Evolutionary conservation across 768 basidiomycete species (phyloP), one percentile per base, ranked within the genome.

Genomic region (Suillus hirtellus): DNA sequence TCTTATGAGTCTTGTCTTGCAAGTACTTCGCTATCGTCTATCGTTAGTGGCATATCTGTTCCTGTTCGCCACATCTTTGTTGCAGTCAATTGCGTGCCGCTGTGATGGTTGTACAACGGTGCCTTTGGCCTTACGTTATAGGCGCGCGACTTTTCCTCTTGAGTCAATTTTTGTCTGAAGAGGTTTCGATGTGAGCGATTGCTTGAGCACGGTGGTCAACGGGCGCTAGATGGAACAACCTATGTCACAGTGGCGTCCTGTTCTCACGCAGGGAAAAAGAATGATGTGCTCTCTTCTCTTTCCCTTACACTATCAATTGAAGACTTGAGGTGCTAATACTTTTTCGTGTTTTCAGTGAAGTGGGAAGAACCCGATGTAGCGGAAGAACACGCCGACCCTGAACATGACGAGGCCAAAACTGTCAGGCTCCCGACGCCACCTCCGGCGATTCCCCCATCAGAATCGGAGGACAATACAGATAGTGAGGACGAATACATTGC

Each of bases 401-500:
- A 59, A 24, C 63, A 67, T 50, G 63, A 67, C 9, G 59, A 71
- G 5, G 75, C 68, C 59, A 67, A 71, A 31, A 40, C 64, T 59
- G 42, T 19, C 27, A 52, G 59, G 19, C 64, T 49, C 49, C 60
- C 72, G 47, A 71, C 67, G 46, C 73, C 78, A 59, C 74, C 73
- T 21, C 75, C 75, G 35, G 76, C 72, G 0, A 59, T 74, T 66
- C 68, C 66, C 6, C 71, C 76, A 24, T 81, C 82, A 21, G 83
- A 84, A 66, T 81, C 84, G 2, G 84, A 82, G 56, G 78, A 77
- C 27, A 80, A 82, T 59, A 75, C 75, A 38, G 81, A 80, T 62
- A 89, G 86, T 70, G 89, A 84, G 64, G 90, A 92, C 68, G 91
- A 93, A 68, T 92, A 90, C 72, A 80, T 89, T 56, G 86, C 77